phyloP scores from a whole-genome alignment of 2,329 filamentous ascomycete genomes.

The Fusarium marasasianum region DNA sequence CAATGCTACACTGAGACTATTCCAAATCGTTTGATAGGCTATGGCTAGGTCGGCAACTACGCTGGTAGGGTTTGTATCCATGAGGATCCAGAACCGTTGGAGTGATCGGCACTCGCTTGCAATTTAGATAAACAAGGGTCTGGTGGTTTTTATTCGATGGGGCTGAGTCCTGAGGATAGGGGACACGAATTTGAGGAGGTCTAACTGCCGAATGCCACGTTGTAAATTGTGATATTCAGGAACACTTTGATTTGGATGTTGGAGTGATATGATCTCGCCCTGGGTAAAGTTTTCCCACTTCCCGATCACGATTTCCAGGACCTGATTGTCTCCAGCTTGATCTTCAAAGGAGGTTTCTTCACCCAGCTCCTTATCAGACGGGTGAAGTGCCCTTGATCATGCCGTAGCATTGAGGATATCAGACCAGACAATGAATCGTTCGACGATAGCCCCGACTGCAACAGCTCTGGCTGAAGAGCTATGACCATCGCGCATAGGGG shows the following conservation, averaged over 20 bases:
- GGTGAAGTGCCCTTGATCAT: not conserved
- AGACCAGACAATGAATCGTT: not conserved
- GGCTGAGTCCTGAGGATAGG: not conserved
- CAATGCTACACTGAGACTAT: not conserved
- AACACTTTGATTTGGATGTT: not conserved
- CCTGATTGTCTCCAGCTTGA: too few species aligned
- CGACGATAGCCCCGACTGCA: not conserved
- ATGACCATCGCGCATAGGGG: not conserved
- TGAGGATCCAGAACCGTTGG: constrained; percentile 9
- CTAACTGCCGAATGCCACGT: constrained; percentile 11
- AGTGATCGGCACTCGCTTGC: constrained; percentile 16
- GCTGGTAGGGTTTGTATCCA: not conserved
- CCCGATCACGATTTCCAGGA: not conserved
- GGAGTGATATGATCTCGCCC: not conserved
- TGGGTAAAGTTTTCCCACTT: not conserved
- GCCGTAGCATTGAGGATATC: not conserved
- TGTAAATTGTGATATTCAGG: constrained; percentile 13
- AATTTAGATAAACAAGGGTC: not conserved
- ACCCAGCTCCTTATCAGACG: too few species aligned
- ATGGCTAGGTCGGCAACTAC: not conserved
- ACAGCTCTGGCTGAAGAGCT: not conserved
- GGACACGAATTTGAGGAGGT: not conserved
- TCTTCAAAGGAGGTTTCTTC: too few species aligned
- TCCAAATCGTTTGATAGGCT: not conserved
- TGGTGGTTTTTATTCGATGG: not conserved